A percentile compares a stretch with the other conserved stretches of the same genome.
Conservation (phyloP, 169 alveolate species). For the Eimeria maxima region DNA sequence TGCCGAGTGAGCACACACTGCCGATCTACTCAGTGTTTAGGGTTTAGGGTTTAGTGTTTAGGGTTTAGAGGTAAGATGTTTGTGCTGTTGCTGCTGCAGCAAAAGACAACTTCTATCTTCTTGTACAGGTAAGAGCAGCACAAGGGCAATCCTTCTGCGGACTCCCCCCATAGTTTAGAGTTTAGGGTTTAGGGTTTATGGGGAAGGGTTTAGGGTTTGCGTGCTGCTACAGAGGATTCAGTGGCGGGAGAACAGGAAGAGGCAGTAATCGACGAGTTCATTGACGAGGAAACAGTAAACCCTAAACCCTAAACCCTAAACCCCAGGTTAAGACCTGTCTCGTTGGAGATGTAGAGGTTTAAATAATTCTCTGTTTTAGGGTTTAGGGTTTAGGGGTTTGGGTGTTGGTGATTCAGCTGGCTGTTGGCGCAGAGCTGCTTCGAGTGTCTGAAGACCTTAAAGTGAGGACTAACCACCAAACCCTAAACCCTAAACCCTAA, state of each 20-base stretch:
- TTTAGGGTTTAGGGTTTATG: constrained; percentile 36
- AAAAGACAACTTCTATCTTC: not conserved
- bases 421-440: constrained; percentile 1
- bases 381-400: not conserved
- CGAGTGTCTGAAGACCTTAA: constrained; percentile 43
- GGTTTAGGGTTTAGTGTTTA: constrained; percentile 65
- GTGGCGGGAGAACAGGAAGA: not conserved
- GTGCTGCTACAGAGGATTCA: constrained; percentile 1
- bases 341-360: not conserved
- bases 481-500: constrained; percentile 56
- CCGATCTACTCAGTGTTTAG: constrained; percentile 4
- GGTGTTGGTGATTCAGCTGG: constrained; percentile 38
- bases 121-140: not conserved
- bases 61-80: constrained; percentile 19
- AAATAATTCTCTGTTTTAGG: not conserved
- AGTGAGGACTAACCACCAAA: constrained; percentile 29
- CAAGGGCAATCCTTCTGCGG: not conserved
- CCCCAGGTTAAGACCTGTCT: not conserved
- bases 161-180: not conserved
- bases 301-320: constrained; percentile 55
- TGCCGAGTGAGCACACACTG: not conserved
- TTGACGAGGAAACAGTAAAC: constrained; percentile 11
- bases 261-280: not conserved
- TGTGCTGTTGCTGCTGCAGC: constrained; percentile 22
- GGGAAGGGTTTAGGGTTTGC: constrained; percentile 40